Conservation (phyloP, 352 stramenopile genomes). For the Phytophthora fragariae region DNA sequence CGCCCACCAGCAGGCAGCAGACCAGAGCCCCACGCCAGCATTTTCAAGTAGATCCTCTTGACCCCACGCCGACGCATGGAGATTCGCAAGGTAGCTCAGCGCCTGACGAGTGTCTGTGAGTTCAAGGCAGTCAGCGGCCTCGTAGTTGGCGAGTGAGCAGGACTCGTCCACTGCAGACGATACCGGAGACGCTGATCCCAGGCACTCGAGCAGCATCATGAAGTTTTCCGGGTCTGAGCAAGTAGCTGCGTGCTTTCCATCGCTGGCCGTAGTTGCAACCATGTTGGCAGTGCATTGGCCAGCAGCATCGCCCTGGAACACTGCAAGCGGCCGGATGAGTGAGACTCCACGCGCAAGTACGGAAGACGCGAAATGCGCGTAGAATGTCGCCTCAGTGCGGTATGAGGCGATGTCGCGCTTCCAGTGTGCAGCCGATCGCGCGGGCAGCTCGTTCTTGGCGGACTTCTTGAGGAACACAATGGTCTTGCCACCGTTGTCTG, state of each 20-base stretch:
- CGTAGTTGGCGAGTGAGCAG: conserved; percentile 31
- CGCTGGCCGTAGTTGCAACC: conserved; percentile 14
- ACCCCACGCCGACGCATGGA: conserved; percentile 53
- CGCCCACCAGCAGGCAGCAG: conserved; percentile 64
- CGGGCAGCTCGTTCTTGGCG: conserved; percentile 58
- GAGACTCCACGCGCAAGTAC: conserved; percentile 42
- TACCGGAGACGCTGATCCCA: conserved; percentile 21
- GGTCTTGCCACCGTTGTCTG: conserved; percentile 20
- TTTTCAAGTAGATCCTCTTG: conserved; percentile 39
- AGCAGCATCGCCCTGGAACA: conserved; percentile 49
- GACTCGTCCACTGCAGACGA: conserved; percentile 4
- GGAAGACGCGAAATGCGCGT: conserved; percentile 49
- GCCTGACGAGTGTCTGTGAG: conserved; percentile 46
- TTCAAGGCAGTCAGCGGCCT: conserved; percentile 49
- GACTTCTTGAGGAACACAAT: conserved; percentile 76
- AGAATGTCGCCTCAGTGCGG: conserved; percentile 64
- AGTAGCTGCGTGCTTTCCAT: neutral
- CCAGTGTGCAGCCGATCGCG: conserved; percentile 55
- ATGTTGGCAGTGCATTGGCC: conserved; percentile 22
- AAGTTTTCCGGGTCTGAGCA: conserved; percentile 50
- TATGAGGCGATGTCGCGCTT: conserved; percentile 69
- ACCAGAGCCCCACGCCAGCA: conserved; percentile 46
- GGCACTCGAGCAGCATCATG: conserved; percentile 62
- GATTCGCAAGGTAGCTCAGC: conserved; percentile 54
- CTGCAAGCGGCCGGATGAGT: conserved; percentile 57